Conservation (phyloP, 352 stramenopile genomes). For the Globisporangium barbulae region DNA sequence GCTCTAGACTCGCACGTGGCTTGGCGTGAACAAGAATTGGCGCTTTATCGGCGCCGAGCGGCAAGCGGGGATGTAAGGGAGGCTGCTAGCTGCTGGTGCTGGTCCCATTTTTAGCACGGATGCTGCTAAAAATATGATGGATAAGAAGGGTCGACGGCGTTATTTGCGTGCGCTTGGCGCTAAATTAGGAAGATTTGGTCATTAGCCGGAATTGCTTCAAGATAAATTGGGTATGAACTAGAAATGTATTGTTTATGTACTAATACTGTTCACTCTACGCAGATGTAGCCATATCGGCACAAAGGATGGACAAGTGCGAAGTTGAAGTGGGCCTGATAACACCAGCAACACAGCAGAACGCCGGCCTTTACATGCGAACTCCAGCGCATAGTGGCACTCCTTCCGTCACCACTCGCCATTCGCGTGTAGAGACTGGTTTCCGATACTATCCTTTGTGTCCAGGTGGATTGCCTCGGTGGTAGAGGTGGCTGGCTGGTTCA, state of each 20-base stretch:
- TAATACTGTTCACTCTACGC: not conserved
- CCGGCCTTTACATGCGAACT: no score
- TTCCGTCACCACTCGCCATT: not conserved
- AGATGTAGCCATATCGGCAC: conserved; percentile 2
- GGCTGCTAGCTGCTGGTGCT: not conserved
- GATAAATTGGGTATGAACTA: not conserved
- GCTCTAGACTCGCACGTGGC: not conserved
- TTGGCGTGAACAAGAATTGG: not conserved
- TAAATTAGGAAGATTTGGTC: not conserved
- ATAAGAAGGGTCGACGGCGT: not conserved
- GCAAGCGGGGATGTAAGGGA: not conserved
- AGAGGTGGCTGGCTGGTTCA: not conserved
- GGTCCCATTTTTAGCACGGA: not conserved
- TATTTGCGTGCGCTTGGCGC: not conserved
- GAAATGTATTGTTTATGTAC: not conserved
- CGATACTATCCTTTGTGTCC: not conserved
- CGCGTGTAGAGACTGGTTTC: not conserved
- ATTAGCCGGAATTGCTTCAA: not conserved
- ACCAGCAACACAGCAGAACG: not conserved
- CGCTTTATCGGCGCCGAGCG: not conserved
- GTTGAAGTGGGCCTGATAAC: not conserved
- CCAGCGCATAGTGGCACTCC: no score
- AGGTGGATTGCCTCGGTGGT: not conserved
- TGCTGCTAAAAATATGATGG: not conserved
- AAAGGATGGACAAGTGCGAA: not conserved